Conservation (phyloP, 73 alveolate genomes). For the Blepharisma japonicum region DNA sequence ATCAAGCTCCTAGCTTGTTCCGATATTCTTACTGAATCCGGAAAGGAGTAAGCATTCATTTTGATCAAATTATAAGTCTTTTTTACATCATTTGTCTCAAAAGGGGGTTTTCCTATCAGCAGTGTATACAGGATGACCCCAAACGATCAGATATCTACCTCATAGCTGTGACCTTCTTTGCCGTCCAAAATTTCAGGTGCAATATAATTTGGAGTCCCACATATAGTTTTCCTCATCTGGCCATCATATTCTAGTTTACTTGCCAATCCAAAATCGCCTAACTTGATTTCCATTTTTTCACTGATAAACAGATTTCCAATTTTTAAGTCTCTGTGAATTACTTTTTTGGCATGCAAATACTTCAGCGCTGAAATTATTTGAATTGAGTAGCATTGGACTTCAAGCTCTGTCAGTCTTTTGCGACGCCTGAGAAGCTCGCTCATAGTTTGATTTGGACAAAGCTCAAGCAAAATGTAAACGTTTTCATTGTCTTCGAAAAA, state of each 20-base stretch:
- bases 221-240: conserved; percentile 73
- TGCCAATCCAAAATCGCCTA: conserved; percentile 86
- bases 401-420: conserved; percentile 55
- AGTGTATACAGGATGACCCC: conserved; percentile 83
- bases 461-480: conserved; percentile 59
- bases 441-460: conserved; percentile 56
- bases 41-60: conserved; percentile 61
- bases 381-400: conserved; percentile 48
- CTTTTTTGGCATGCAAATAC: conserved; percentile 60
- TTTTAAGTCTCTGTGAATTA: conserved; percentile 75
- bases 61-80: conserved; percentile 72
- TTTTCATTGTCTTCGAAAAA: conserved; percentile 72
- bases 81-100: conserved; percentile 80
- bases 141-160: conserved; percentile 86
- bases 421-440: conserved; percentile 52
- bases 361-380: conserved; percentile 57
- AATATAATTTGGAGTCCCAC: conserved; percentile 87
- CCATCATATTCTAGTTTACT: conserved; percentile 76
- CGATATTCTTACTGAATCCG: conserved; percentile 70
- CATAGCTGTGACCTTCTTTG: conserved; percentile 81
- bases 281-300: conserved; percentile 70
- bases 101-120: conserved; percentile 84
- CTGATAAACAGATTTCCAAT: conserved; percentile 74
- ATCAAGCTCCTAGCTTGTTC: conserved; percentile 61
- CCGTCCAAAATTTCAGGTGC: conserved; percentile 91